phyloP scores from a whole-genome alignment of 495 filamentous ascomycete species.

The Aspergillus ostianus region DNA sequence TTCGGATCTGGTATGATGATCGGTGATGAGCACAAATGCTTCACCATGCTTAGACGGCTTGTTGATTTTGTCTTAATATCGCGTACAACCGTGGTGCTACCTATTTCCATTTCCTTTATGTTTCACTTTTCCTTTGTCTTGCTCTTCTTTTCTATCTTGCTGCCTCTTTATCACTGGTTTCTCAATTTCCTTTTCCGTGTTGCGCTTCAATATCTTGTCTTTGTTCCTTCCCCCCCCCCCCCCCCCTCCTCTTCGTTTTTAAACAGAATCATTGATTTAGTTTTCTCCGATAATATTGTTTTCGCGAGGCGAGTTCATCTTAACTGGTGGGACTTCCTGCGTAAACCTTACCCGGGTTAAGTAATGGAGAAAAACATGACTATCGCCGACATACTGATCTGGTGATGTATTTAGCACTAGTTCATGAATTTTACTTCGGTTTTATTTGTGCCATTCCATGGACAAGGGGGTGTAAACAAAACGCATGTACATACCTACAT shows the following conservation, averaged over 20 bases:
- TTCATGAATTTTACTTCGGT: not conserved
- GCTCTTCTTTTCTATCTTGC: constrained; percentile 19
- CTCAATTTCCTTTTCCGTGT: not conserved
- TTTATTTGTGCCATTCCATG: not conserved
- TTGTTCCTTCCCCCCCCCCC: not conserved
- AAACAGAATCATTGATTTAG: not conserved
- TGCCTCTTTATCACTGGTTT: constrained; percentile 41
- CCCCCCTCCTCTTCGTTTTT: not conserved
- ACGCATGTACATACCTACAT: no score
- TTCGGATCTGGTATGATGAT: constrained; percentile 24
- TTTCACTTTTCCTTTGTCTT: not conserved
- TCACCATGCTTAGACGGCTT: constrained; percentile 42
- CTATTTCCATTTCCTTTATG: not conserved
- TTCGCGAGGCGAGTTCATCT: not conserved
- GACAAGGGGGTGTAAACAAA: no score
- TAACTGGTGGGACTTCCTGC: not conserved
- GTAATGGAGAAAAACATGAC: not conserved
- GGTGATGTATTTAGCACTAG: not conserved
- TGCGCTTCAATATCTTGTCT: not conserved
- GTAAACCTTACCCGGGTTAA: not conserved
- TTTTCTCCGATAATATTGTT: not conserved
- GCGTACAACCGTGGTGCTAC: constrained; percentile 1
- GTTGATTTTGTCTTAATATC: constrained; percentile 27
- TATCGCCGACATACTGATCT: not conserved
- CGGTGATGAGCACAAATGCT: constrained; percentile 22